Evolutionary conservation across 2,329 filamentous ascomycete species (phyloP).

Genomic region (Fusarium continuum): DNA sequence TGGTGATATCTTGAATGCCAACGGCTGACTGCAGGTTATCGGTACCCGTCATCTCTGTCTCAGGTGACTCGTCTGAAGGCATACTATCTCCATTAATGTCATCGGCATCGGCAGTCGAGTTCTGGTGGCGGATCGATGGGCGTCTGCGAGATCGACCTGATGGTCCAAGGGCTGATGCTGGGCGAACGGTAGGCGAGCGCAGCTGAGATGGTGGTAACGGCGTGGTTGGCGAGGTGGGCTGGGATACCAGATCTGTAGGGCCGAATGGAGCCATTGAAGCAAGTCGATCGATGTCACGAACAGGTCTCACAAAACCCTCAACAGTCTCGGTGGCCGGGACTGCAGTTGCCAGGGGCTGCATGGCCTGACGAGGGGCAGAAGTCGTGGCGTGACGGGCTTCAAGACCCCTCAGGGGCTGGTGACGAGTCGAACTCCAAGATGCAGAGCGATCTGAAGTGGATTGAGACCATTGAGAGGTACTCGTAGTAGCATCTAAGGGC

Average conservation of each 20-base stretch:
- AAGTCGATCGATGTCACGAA: constrained; percentile 82
- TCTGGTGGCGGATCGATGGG: constrained; percentile 88
- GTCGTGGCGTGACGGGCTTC: constrained; percentile 61
- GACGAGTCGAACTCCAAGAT: constrained; percentile 50
- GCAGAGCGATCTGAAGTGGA: constrained; percentile 37
- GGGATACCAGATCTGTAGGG: constrained; percentile 78
- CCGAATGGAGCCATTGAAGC: constrained; percentile 81
- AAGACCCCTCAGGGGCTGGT: constrained; percentile 60
- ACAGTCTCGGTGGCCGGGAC: constrained; percentile 73
- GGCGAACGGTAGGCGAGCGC: constrained; percentile 63
- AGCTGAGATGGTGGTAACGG: constrained; percentile 75
- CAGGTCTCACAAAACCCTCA: constrained; percentile 81
- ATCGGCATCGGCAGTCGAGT: constrained; percentile 88
- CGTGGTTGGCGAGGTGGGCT: constrained; percentile 90
- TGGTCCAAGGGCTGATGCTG: constrained; percentile 62
- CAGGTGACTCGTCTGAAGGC: constrained; percentile 78
- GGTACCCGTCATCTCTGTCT: constrained; percentile 81
- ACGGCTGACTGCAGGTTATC: constrained; percentile 83
- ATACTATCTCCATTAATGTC: constrained; percentile 87
- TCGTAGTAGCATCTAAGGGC: constrained; percentile 35
- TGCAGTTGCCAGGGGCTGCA: constrained; percentile 73
- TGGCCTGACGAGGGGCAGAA: constrained; percentile 57
- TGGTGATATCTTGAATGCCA: constrained; percentile 81
- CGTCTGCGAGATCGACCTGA: constrained; percentile 70
- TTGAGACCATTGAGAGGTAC: constrained; percentile 37